These are phyloP conservation scores for Ascochyta fabae DNA, from an alignment of 2,329 filamentous ascomycete genomes.

Conservation along the genomic window DNA sequence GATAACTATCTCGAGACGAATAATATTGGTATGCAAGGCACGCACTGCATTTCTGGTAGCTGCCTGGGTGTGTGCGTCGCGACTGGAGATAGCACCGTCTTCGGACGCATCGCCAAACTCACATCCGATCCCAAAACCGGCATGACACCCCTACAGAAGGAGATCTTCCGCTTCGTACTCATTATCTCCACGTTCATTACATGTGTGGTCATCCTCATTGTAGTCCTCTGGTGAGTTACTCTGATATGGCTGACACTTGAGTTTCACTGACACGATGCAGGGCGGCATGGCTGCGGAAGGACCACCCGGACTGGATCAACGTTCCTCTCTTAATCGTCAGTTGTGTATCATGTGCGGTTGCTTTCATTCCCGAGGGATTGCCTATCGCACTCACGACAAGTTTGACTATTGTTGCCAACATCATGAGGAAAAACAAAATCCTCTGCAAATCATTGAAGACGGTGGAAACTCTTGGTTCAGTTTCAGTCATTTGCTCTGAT, in stretches of 20 bases:
- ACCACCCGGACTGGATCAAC: constrained; percentile 73
- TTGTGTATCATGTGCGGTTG: constrained; percentile 67
- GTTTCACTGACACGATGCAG: constrained; percentile 47
- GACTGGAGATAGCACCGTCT: constrained; percentile 75
- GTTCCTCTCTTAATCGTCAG: constrained; percentile 75
- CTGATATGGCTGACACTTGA: constrained; percentile 1
- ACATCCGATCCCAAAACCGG: constrained; percentile 72
- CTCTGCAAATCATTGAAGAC: constrained; percentile 82
- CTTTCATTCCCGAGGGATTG: constrained; percentile 72
- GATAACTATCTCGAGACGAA: constrained; percentile 78
- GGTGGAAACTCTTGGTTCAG: constrained; percentile 75
- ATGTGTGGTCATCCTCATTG: constrained; percentile 67
- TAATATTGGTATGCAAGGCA: constrained; percentile 79
- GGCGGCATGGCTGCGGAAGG: constrained; percentile 71
- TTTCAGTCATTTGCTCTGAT: constrained; percentile 77
- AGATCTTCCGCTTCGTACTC: constrained; percentile 74
- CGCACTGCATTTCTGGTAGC: constrained; percentile 74
- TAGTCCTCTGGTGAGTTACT: constrained; percentile 66
- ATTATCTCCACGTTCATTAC: constrained; percentile 74
- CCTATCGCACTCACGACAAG: constrained; percentile 58
- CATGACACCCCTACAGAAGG: constrained; percentile 73
- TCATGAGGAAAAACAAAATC: constrained; percentile 78
- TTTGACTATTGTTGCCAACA: constrained; percentile 76
- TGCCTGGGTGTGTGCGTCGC: constrained; percentile 72
- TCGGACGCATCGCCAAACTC: constrained; percentile 75